Evolutionary conservation across 345 rosid species (phyloP), one percentile per base, ranked within the genome.

Genomic region (Firmiana major): DNA sequence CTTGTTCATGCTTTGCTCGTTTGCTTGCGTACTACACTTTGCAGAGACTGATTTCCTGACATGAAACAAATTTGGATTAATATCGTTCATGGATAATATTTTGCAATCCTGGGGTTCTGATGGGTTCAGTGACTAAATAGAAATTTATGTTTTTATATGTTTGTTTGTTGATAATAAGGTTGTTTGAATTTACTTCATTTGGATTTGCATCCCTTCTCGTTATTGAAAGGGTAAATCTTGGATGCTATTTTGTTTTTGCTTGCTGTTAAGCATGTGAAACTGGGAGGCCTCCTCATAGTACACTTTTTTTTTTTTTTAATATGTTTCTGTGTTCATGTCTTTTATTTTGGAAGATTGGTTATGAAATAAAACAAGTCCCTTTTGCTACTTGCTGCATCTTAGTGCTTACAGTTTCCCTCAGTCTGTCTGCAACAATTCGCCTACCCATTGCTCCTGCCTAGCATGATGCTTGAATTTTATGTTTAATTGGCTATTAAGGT

Each of bases 21-120:
- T 8, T 40, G 0, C 24, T 36, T 67, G 53, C 26, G 19, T 60
- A 21, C 63, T 22, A 24, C 34, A 58, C 7, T 58, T 58, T 24
- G 63, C 34, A 4, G 7, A 57, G 62, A 57, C 28, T 57, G 97
- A 51, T 7, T 16, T 5, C 55, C n/a, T 16, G 1, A 12, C 5
- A 5, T 48, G 17, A 46, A 46, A 46, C 51, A 46, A 12, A 11
- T 12, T 12, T 46, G 51, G 51, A 6, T 55, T 21, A 57, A 22
- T 9, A 3, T 9, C 15, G 9, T 57, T 13, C 26, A 2, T 60
- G 38, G 65, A 5, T 26, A 5, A 28, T 60, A 17, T 60, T 58
- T 10, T 51, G 60, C 19, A 49, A 49, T 49, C 15, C 24, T 54
- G 3, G 4, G 4, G 17, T 19, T 2, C 3, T 7, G n/a, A 6